Base-by-base conservation (phyloP, 179 eudicot genomes). In the Silene noctiflora region DNA sequence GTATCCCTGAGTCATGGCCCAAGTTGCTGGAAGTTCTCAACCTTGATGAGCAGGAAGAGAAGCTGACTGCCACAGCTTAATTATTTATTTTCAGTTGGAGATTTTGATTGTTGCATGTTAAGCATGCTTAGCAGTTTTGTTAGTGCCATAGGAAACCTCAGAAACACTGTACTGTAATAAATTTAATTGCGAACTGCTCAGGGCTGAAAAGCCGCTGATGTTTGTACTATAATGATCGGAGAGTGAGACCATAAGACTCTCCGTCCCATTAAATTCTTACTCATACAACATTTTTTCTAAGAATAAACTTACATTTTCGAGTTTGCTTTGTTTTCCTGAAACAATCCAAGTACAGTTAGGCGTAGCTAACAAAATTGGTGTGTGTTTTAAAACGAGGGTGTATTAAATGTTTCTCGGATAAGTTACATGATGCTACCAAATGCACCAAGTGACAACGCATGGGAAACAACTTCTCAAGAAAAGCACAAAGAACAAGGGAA, bases 1-100 rank as follows among this genome's bases (percentile, higher is more conserved):
- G 99, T 44, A 93, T 96, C 83, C 96, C 96, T 0, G 98, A 96
- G 81, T 87, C 99, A 4, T 96, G 94, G 99, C 98, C 99, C 3
- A 96, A 89, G 81, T 81, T 96, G 85, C 85, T 96, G 76, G 92
- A 96, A 81, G 98, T 83, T 42, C 92, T 96, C 29, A 88, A 88
- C 71, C 97, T 96, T 14, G 92, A 93, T 46, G 96, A 93, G 22
- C 86, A 83, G 0, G 98, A 93, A 69, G 93, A 93, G 74, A 90
- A 90, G 89, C 84, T 80, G 76, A 88, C 97, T 56, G 92, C 91
- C 17, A 81, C 89, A 21, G 97, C 92, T n/a, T 91, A 77, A 82
- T 61, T 66, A 71, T 22, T 25, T 65, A 10, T 12, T 25, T 20
- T 42, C 22, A 17, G 31, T 7, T 2, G 4, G 8, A 2, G 53